Evolutionary conservation across 176 grass and related monocot genomes (phyloP), one percentile per base, ranked within the genome.

Genomic region (Cocos nucifera): DNA sequence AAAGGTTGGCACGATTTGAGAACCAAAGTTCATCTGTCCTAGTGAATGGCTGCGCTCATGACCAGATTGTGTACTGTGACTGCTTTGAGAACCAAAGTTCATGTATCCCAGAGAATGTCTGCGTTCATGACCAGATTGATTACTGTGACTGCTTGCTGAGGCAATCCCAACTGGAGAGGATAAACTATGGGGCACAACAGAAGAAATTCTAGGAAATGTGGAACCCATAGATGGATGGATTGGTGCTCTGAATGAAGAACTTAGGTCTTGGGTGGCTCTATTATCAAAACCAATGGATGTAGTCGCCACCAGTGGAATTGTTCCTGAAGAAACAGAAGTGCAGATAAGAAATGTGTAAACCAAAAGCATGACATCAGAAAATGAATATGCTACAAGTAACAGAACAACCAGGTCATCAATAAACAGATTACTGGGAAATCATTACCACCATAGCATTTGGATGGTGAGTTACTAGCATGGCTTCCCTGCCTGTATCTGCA

Each of bases 151-250:
- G 52, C 70, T 59, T 54, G 58, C 17, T 24, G 83, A 78, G 64
- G 67, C 44, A 67, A 89, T 78, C 64, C 86, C 77, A 29, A 95
- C 73, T 6, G 80, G 76, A 69, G 86, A 79, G 62, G 90, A 86
- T 57, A 95, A 78, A 63, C 60, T 84, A 29, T 86, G 86, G 64
- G 77, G 63, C 55, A 84, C 67, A 49, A 61, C 78, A 18, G 90
- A 95, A n/a, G 90, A 86, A 66, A 89, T 59, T 19, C 74, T 78
- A 4, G 68, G 74, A 58, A 81, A 89, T 51, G 79, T 72, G 30
- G 78, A 54, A n/a, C 87, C 86, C 64, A 71, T 76, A 53, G 89
- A 95, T 27, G 67, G 57, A 44, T 65, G 81, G 24, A 78, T 76
- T 44, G 86, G 61, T 68, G 77, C 57, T 56, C 71, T 71, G 16